Conservation (phyloP, 2,329 filamentous ascomycete genomes). For the Colletotrichum melonis region DNA sequence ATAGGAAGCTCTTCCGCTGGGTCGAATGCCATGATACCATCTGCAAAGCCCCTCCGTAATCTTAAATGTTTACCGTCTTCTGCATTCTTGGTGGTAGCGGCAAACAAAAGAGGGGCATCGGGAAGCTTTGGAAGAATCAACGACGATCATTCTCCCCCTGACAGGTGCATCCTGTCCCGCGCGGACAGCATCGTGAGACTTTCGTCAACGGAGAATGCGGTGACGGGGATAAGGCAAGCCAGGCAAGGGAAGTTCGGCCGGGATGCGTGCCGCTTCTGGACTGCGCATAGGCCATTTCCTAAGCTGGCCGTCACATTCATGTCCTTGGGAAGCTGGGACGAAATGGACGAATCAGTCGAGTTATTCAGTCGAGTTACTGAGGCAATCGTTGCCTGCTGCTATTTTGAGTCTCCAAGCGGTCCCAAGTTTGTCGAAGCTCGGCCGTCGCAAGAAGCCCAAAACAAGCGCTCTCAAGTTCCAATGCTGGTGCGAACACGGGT, state of each 20-base stretch:
- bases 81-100: constrained; percentile 27
- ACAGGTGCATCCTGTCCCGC: constrained; percentile 31
- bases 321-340: constrained; percentile 1
- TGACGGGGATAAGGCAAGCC: constrained; percentile 14
- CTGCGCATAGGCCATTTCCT: constrained; percentile 19
- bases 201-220: constrained; percentile 10
- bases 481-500: neutral
- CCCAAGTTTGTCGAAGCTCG: neutral
- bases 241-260: constrained; percentile 15
- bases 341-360: constrained; percentile 20
- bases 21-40: constrained; percentile 25
- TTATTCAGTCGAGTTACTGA: neutral
- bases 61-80: constrained; percentile 36
- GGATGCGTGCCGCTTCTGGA: constrained; percentile 9
- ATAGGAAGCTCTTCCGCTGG: constrained; percentile 25
- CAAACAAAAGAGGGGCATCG: constrained; percentile 31
- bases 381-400: constrained; percentile 23
- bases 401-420: constrained; percentile 22
- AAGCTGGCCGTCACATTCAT: constrained; percentile 19
- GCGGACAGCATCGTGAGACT: constrained; percentile 31
- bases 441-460: constrained; percentile 19
- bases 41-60: constrained; percentile 37
- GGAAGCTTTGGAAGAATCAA: constrained; percentile 28
- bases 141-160: constrained; percentile 30
- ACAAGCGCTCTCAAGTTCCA: neutral